Base-by-base conservation (phyloP, 148 eudicot genomes). In the Rhododendron henanense region DNA sequence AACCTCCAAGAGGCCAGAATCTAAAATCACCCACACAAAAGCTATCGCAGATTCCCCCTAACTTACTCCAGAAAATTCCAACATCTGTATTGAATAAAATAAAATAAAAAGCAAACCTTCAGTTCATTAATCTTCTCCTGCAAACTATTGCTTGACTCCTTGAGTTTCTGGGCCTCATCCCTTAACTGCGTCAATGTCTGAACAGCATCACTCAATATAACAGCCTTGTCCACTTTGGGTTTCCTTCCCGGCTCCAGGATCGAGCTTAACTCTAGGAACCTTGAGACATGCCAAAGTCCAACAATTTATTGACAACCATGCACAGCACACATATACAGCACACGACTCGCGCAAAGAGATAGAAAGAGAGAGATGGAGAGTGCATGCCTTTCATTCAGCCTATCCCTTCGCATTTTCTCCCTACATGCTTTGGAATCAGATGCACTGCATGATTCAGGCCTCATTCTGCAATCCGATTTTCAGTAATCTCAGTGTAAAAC, bases 361-460 rank as follows among this genome's bases (percentile, higher is more conserved):
- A 33, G 83, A 33, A 41, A 31, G 78, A 74, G 53, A 31, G 76
- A 74, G 48, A 85, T 78, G 41, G 23, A 85, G 81, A 31, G 74
- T 23, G 75, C 87, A 59, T 91, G 84, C 95, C 89, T 93, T 83
- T 88, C 92, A 87, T 93, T 93, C 4, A 92, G 88, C 82, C 81
- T 89, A 63, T 93, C 92, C 85, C 95, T 85, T 10, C 95, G 89
- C 84, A 89, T 71, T 86, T 93, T 93, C 89, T 93, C 95, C 90
- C 90, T 93, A 59, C 91, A 90, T 28, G 94, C 95, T 88, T 91
- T 86, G 50, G 88, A 82, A 41, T 82, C 81, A 23, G 85, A 78
- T 84, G 57, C 85, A 85, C 88, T 75, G 37, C 89, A 88, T 61
- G 91, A 79, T 50, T 86, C 91, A 44, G 90, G 80, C 55, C 92